A percentile compares a stretch with the other conserved stretches of the same genome.
Conservation (phyloP, 805 yeast genomes). For the Zygoascus tannicola region DNA sequence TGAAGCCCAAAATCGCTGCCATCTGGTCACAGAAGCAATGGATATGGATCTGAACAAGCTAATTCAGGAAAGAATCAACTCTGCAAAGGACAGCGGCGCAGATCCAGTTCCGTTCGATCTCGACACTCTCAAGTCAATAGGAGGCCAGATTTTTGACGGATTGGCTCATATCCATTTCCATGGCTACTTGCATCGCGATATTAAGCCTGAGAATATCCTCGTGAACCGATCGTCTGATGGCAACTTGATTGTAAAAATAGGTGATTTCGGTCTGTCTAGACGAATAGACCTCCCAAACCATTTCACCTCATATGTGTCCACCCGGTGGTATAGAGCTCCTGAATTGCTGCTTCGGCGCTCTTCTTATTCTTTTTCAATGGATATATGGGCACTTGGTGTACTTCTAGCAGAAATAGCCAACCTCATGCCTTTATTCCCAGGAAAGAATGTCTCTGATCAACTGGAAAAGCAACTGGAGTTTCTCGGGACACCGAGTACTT, state of each 20-base stretch:
- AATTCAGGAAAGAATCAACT: slow-evolving; percentile 44
- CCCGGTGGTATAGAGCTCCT: slow-evolving; percentile 96
- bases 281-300: slow-evolving; percentile 50
- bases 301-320: slow-evolving; percentile 83
- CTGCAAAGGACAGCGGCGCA: slow-evolving; percentile 10
- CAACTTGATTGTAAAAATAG: slow-evolving; percentile 42
- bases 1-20: slow-evolving; percentile 45
- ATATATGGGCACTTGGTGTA: slow-evolving; percentile 89
- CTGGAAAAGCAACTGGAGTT: slow-evolving; percentile 54
- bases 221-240: slow-evolving; percentile 46
- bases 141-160: slow-evolving; percentile 66
- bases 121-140: slow-evolving; percentile 38
- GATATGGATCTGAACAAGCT: slow-evolving; percentile 72
- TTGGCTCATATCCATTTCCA: slow-evolving; percentile 69
- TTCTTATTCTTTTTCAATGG: slow-evolving; percentile 73
- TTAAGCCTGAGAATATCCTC: slow-evolving; percentile 88
- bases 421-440: slow-evolving; percentile 76
- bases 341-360: slow-evolving; percentile 72
- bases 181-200: slow-evolving; percentile 75
- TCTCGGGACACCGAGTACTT: slow-evolving; percentile 61
- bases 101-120: slow-evolving; percentile 43
- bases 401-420: slow-evolving; percentile 80
- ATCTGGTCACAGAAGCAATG: slow-evolving; percentile 85
- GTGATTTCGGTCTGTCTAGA: slow-evolving; percentile 92
- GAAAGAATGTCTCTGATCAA: slow-evolving; percentile 71